These are phyloP conservation scores for Calamus simplicifolius DNA, from an alignment of 176 grass and related monocot genomes.

Conservation along the genomic window DNA sequence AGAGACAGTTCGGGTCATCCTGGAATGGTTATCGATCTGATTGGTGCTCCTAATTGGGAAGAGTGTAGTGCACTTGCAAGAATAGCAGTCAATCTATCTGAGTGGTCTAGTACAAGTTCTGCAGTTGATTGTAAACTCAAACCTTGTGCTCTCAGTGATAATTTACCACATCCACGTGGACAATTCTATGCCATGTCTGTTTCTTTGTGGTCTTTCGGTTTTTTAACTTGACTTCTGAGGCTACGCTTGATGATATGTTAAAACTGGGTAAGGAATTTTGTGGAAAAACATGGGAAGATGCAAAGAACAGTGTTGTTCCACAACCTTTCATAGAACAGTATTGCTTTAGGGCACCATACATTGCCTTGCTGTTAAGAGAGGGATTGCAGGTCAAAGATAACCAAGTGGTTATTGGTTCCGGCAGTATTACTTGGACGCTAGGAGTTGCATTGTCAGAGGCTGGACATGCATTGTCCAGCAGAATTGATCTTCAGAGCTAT, in stretches of 20 bases:
- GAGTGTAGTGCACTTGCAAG: conserved; percentile 72
- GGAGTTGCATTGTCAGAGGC: conserved; percentile 86
- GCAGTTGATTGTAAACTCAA: conserved; percentile 59
- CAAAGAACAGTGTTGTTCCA: conserved; percentile 75
- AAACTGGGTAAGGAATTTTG: conserved; percentile 74
- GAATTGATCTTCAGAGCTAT: conserved; percentile 65
- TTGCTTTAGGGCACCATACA: conserved; percentile 90
- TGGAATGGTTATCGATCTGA: conserved; percentile 58
- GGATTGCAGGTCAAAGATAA: conserved; percentile 80
- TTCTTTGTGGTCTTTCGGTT: conserved; percentile 95
- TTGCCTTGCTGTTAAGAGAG: conserved; percentile 80
- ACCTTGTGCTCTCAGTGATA: conserved; percentile 70
- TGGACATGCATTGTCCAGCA: conserved; percentile 50
- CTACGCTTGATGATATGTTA: conserved; percentile 66
- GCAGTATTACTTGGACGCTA: conserved; percentile 92
- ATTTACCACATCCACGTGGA: conserved; percentile 57
- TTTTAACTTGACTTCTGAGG: conserved; percentile 85
- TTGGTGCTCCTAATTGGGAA: conserved; percentile 81
- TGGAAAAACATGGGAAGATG: conserved; percentile 77
- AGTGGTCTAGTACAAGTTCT: conserved; percentile 68
- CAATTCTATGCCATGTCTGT: conserved; percentile 87
- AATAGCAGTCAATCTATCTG: conserved; percentile 65
- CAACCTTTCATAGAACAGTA: conserved; percentile 96
- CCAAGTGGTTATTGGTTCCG: conserved; percentile 73
- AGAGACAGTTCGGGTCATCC: conserved; percentile 39